phyloP scores from a whole-genome alignment of 2,329 filamentous ascomycete species.

The Paraconiothyrium sp. region DNA sequence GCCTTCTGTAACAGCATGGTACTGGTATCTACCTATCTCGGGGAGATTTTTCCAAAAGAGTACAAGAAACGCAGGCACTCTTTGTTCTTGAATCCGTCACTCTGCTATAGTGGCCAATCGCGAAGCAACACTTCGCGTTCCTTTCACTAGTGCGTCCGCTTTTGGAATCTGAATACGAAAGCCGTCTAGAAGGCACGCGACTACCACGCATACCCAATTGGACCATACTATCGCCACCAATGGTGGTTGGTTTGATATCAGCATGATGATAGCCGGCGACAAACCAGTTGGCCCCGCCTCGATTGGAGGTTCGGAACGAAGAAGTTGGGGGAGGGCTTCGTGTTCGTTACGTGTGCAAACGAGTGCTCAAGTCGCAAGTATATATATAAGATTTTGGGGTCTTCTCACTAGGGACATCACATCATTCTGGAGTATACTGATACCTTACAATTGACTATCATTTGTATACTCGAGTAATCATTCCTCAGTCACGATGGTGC shows the following conservation, averaged over 20 bases:
- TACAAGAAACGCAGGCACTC: slow-evolving; percentile 4
- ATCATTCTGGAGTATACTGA: no score
- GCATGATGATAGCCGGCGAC: background rate
- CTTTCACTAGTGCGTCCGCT: slow-evolving; percentile 7
- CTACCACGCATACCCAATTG: slow-evolving; percentile 3
- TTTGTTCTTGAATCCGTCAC: background rate
- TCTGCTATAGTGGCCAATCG: slow-evolving; percentile 14
- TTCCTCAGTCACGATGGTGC: slow-evolving; percentile 8
- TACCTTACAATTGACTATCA: background rate
- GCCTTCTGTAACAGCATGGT: no score
- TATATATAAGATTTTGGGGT: background rate
- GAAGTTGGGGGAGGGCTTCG: background rate
- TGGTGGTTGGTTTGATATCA: slow-evolving; percentile 6
- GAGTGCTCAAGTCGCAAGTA: background rate
- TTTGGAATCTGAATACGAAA: slow-evolving; percentile 20
- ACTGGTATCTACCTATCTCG: background rate
- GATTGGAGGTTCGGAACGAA: slow-evolving; percentile 3
- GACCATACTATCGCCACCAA: slow-evolving; percentile 4
- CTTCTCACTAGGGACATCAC: background rate
- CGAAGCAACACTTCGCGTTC: slow-evolving; percentile 9
- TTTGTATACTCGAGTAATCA: background rate
- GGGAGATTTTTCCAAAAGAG: slow-evolving; percentile 11
- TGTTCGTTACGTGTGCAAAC: background rate
- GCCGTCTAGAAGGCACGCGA: background rate
- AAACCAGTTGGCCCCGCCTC: background rate